Percentiles rank a stretch among this genome's conserved stretches.
Conservation (phyloP, 371 early-diverging fungal genomes). For the Apophysomyces trapeziformis region DNA sequence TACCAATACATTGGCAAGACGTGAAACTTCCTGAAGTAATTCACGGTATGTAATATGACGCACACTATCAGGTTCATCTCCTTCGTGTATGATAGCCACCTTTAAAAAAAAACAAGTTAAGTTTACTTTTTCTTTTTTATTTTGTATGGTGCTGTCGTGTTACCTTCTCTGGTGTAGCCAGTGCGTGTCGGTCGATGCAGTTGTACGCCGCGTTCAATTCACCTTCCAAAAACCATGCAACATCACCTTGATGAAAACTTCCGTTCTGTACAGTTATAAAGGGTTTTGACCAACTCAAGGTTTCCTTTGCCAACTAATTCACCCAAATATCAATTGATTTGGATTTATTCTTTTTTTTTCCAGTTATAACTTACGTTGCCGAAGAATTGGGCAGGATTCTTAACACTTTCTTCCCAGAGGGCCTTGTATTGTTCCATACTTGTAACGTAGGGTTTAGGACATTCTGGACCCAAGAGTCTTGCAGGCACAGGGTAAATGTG, state of each 20-base stretch:
- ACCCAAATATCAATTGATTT: neutral
- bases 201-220: conserved; percentile 92
- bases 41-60: conserved; percentile 84
- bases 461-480: conserved; percentile 41
- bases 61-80: conserved; percentile 83
- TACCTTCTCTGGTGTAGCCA: conserved; percentile 59
- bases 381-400: conserved; percentile 78
- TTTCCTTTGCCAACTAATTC: conserved; percentile 64
- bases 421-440: conserved; percentile 74
- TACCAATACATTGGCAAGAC: conserved; percentile 81
- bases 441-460: conserved; percentile 65
- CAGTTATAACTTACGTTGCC: conserved; percentile 54
- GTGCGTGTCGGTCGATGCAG: conserved; percentile 93
- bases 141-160: conserved; percentile 11
- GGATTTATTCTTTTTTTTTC: neutral
- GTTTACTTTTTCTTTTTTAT: neutral
- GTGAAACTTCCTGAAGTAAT: conserved; percentile 79
- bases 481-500: conserved; percentile 50
- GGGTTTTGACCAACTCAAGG: conserved; percentile 75
- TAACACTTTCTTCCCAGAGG: conserved; percentile 72
- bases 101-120: conserved; percentile 22
- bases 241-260: conserved; percentile 43
- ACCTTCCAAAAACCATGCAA: conserved; percentile 92
- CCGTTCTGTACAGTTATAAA: conserved; percentile 67
- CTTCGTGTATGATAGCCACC: conserved; percentile 90